A percentile compares a stretch with the other conserved stretches of the same genome.
Conservation (phyloP, 2,329 filamentous ascomycete genomes). For the Trichoderma polysporum region DNA sequence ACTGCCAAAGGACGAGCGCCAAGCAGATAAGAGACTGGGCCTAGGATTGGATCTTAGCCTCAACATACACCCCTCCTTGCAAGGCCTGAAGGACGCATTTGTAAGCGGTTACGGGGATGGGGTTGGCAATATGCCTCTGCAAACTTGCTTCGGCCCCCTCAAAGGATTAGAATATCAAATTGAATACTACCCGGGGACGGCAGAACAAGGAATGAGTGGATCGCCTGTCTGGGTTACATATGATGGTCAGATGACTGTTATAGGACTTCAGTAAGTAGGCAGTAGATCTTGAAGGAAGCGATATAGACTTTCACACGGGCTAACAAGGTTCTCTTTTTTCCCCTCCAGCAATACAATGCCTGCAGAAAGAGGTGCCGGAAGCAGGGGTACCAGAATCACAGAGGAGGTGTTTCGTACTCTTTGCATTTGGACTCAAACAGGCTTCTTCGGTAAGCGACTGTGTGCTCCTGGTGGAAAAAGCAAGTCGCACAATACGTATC, state of each 20-base stretch:
- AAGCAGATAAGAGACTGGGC: neutral
- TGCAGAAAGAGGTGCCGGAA: neutral
- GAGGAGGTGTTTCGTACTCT: slow-evolving; percentile 10
- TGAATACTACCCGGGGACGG: neutral
- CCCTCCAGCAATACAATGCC: slow-evolving; percentile 1
- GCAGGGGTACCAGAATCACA: slow-evolving; percentile 1
- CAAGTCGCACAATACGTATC: slow-evolving; percentile 7
- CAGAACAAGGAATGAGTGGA: slow-evolving; percentile 14
- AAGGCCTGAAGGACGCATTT: neutral
- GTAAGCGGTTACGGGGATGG: neutral
- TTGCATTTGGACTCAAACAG: neutral
- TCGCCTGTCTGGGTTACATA: slow-evolving; percentile 7
- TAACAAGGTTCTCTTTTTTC: neutral
- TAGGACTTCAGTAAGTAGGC: slow-evolving; percentile 14
- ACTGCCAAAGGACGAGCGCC: neutral
- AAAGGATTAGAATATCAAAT: neutral
- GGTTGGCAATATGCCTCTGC: neutral
- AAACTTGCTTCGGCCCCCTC: neutral
- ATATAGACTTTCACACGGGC: neutral
- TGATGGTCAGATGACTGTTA: neutral
- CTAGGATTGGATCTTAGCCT: slow-evolving; percentile 8
- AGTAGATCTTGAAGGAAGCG: neutral
- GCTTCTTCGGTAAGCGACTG: neutral
- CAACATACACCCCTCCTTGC: neutral
- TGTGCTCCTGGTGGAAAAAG: neutral